Evolutionary conservation across 1,284 basidiomycete genomes (phyloP), one percentile per base, ranked within the genome.

Genomic region (Ganoderma lingzhi): DNA sequence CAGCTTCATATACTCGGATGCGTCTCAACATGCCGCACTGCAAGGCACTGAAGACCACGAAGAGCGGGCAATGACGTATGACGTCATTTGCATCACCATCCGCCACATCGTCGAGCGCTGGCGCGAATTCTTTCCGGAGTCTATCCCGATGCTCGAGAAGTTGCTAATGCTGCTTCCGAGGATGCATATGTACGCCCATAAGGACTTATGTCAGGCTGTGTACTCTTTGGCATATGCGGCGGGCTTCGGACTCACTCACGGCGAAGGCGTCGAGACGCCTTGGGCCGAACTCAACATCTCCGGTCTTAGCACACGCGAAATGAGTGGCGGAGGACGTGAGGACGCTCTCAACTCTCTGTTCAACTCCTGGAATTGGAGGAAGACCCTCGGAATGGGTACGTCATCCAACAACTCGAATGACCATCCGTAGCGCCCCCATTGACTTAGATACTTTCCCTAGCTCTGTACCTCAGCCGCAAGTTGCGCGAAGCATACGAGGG

Each of bases 261-360:
- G 66, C 1, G 66, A 67, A 30, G 62, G 62, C 6, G 62, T 67
- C 0, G 66, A 67, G 51, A 62, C 41, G 1, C 66, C 66, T 4
- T 67, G 66, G 66, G 23, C 23, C 0, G 56, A 67, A 23, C 37
- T 67, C 42, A 63, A 63, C 19, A 32, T 41, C 3, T 55, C 62
- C 6, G 62, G 66, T 2, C 41, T 55, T 0, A 2, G 19, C 5
- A 67, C 66, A 17, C 28, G 62, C 9, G 62, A 67, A 55, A 67
- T 67, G 66, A 63, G 30, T 6, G 55, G 37, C 6, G 62, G 66
- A 1, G 44, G n/a, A 6, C 30, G 62, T 4, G 39, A 63, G 4
- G 62, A 67, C 32, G 42, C 39, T 0, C 66, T 67, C 19, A 67
- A 41, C 17, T 28, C 28, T 1, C 6, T 55, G 0, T 56, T 67